Evolutionary conservation across 2,329 filamentous ascomycete genomes (phyloP).

Genomic region (Amylocarpus encephaloides): DNA sequence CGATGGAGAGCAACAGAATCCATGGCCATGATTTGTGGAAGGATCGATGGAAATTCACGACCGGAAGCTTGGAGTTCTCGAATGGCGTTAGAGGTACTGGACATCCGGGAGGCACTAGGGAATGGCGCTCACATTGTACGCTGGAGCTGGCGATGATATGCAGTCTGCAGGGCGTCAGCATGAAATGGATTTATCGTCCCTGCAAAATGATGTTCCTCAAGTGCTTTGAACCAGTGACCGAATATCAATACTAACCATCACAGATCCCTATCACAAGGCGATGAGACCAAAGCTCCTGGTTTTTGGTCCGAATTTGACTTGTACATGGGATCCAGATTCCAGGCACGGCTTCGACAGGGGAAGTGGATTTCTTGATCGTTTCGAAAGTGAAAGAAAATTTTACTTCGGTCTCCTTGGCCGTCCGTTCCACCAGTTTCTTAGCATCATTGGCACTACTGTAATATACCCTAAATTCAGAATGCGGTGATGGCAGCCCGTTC

Average conservation of each 20-base stretch:
- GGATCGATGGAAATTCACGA: background rate
- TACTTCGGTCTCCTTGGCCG: constrained; percentile 42
- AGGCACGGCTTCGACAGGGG: constrained; percentile 14
- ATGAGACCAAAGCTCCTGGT: constrained; percentile 34
- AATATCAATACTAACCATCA: too few relatives aligned
- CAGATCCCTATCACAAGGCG: too few relatives aligned
- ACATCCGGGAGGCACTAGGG: too few relatives aligned
- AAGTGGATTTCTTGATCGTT: constrained; percentile 33
- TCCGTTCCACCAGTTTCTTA: constrained; percentile 49
- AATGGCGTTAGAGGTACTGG: too few relatives aligned
- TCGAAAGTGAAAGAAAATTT: constrained; percentile 48
- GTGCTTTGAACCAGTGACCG: too few relatives aligned
- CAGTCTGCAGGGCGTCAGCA: too few relatives aligned
- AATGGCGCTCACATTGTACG: too few relatives aligned
- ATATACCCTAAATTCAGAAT: constrained; percentile 49
- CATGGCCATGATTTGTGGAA: background rate
- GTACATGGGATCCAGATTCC: constrained; percentile 49
- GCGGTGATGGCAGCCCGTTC: constrained; percentile 60
- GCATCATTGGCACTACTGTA: constrained; percentile 48
- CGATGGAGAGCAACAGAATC: background rate
- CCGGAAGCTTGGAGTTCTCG: too few relatives aligned
- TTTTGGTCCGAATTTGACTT: constrained; percentile 45
- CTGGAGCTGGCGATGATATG: too few relatives aligned
- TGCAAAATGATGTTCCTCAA: too few relatives aligned
- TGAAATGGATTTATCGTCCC: too few relatives aligned